Evolutionary conservation across 192 early-diverging fungal genomes (phyloP).

Genomic region (Backusella liffmaniae): DNA sequence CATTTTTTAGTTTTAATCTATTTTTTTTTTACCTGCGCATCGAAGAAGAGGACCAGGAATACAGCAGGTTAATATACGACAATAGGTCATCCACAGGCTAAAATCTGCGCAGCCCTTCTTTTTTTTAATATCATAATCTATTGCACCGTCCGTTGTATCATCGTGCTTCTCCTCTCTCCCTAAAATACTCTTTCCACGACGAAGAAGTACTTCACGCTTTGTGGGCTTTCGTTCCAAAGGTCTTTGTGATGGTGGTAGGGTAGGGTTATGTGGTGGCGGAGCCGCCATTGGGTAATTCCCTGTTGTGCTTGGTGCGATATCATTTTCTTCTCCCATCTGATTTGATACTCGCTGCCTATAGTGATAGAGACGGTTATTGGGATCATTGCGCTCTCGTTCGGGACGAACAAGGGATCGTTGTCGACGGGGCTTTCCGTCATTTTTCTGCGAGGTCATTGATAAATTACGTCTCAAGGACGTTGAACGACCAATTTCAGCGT

Average conservation of each 20-base stretch:
- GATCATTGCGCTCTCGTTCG: slow-evolving; percentile 54
- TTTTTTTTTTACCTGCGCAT: slow-evolving; percentile 34
- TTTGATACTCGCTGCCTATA: slow-evolving; percentile 39
- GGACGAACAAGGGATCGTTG: slow-evolving; percentile 70
- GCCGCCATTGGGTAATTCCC: slow-evolving; percentile 26
- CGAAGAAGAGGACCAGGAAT: slow-evolving; percentile 34
- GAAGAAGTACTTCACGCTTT: slow-evolving; percentile 31
- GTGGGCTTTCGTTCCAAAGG: slow-evolving; percentile 12
- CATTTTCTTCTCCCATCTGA: slow-evolving; percentile 41
- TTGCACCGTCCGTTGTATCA: background rate
- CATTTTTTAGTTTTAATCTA: background rate
- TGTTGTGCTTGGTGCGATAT: slow-evolving; percentile 29
- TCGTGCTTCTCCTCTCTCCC: slow-evolving; percentile 36
- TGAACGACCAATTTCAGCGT: slow-evolving; percentile 7
- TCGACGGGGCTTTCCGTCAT: slow-evolving; percentile 50
- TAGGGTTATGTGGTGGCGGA: background rate
- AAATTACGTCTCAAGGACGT: slow-evolving; percentile 48
- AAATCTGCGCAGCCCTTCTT: slow-evolving; percentile 13
- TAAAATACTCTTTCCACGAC: slow-evolving; percentile 41
- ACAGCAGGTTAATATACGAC: slow-evolving; percentile 43
- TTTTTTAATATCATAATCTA: background rate
- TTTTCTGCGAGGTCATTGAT: slow-evolving; percentile 63
- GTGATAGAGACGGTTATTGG: slow-evolving; percentile 44
- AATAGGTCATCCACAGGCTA: slow-evolving; percentile 43
- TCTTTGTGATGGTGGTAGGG: background rate